These are phyloP conservation scores for Anthostomella pinea DNA, from an alignment of 2,329 filamentous ascomycete species.

Conservation along the genomic window DNA sequence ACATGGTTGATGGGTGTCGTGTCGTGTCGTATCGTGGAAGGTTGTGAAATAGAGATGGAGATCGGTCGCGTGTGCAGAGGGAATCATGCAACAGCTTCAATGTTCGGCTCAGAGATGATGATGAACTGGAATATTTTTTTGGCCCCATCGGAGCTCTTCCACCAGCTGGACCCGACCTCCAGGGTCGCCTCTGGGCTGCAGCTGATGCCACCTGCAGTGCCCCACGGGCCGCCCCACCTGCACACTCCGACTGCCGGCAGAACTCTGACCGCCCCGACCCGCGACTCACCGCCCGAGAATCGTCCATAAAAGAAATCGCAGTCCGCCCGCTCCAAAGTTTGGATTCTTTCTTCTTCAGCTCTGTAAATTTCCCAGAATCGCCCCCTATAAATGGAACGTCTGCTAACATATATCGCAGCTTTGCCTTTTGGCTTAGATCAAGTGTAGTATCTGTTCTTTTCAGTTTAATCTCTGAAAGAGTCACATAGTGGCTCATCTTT, in stretches of 20 bases:
- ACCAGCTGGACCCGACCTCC: too few species aligned
- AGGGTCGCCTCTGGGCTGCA: too few species aligned
- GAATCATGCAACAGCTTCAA: conserved; percentile 10
- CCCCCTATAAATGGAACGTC: not conserved
- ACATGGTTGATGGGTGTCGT: conserved; percentile 22
- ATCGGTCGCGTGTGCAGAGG: conserved; percentile 8
- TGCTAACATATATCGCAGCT: conserved; percentile 44
- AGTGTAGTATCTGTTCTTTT: conserved; percentile 81
- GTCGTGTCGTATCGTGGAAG: conserved; percentile 5
- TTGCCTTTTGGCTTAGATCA: conserved; percentile 33
- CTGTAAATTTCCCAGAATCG: conserved; percentile 19
- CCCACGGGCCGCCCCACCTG: too few species aligned
- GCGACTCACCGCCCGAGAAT: conserved; percentile 21
- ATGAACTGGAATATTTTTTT: conserved; percentile 21
- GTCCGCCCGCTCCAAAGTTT: too few species aligned
- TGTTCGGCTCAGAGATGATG: conserved; percentile 2
- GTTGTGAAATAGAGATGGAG: conserved; percentile 8
- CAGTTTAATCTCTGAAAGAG: conserved; percentile 92
- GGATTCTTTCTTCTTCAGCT: conserved; percentile 30
- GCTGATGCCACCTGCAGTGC: not conserved
- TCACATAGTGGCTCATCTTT: conserved; percentile 64
- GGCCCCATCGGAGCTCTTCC: too few species aligned
- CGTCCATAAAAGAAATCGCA: too few species aligned
- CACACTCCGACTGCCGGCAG: too few species aligned
- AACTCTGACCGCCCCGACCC: conserved; percentile 16